Conservation (phyloP, 176 grass and related monocot genomes). For the Dactylis glomerata region DNA sequence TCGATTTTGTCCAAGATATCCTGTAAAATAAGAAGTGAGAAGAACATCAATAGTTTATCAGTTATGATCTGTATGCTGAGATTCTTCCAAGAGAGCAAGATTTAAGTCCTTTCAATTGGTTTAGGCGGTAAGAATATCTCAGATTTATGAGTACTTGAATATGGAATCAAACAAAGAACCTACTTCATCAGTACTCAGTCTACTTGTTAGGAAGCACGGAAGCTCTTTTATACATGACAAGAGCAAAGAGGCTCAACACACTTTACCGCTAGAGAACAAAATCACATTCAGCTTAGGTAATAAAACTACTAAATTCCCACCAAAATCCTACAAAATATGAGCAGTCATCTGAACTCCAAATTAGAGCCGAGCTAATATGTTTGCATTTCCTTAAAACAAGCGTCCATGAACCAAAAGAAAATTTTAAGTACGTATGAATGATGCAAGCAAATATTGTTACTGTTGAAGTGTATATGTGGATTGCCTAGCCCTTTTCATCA, state of each 20-base stretch:
- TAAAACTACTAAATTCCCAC: not conserved
- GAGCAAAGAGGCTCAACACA: not conserved
- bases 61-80: not conserved
- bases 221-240: not conserved
- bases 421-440: not conserved
- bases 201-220: not conserved
- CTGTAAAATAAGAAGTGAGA: conserved; percentile 43
- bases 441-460: not conserved
- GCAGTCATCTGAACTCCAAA: not conserved
- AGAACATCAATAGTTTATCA: conserved; percentile 1
- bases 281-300: not conserved
- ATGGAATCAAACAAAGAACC: not conserved
- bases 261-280: not conserved
- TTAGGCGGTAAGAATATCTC: too few species aligned
- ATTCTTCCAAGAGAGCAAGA: conserved; percentile 6
- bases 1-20: conserved; percentile 91
- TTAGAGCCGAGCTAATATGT: not conserved
- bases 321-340: not conserved
- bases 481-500: too few species aligned
- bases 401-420: conserved; percentile 1
- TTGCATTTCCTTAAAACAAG: conserved; percentile 5
- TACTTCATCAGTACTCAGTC: not conserved
- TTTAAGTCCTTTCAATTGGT: conserved; percentile 8
- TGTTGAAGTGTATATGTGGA: too few species aligned
- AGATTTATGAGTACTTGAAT: not conserved